Base-by-base conservation (phyloP, 345 rosid genomes). In the Odontarrhena argentea region DNA sequence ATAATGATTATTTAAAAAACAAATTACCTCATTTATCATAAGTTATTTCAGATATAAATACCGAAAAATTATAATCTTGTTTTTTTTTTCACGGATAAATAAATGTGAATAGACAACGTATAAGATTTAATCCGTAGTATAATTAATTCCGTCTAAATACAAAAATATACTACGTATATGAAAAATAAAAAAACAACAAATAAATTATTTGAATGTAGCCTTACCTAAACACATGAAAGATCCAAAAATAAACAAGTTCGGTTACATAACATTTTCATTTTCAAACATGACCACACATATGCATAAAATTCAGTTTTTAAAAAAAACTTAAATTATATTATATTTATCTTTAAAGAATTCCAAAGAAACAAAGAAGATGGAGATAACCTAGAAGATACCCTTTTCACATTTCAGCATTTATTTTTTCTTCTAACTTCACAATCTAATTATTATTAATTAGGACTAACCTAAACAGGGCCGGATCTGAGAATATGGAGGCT, bases 351-450 rank as follows among this genome's bases (percentile, higher is more conserved):
- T 35, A 53, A 36, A 43, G 46, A 60, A 43, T 40, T 25, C 3
- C 2, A 58, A 68, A 25, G 4, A 41, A 55, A 42, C 41, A 57
- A 67, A 18, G 32, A 15, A 51, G 34, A 59, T 22, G 45, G 50
- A 52, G 49, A 70, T 6, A 55, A 55, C 25, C 51, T 55, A 63
- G 64, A 63, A 54, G 18, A 45, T 67, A 36, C 49, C 50, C 57
- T 55, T 37, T 70, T 62, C 63, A 35, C 62, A 34, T 52, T 22
- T 61, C 40, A 42, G 1, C 32, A 50, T 52, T 61, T 56, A 55
- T 36, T 60, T 36, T 60, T 51, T 6, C 37, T 41, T 24, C 36
- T 44, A 52, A 35, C 35, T 15, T 9, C 58, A 41, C 38, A 40
- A 11, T 51, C 1, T 37, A 63, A 11, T 4, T 35, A 32, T 8